Evolutionary conservation across 2,329 filamentous ascomycete species (phyloP), one percentile per base, ranked within the genome.

Genomic region (Penicillium verrucosum): DNA sequence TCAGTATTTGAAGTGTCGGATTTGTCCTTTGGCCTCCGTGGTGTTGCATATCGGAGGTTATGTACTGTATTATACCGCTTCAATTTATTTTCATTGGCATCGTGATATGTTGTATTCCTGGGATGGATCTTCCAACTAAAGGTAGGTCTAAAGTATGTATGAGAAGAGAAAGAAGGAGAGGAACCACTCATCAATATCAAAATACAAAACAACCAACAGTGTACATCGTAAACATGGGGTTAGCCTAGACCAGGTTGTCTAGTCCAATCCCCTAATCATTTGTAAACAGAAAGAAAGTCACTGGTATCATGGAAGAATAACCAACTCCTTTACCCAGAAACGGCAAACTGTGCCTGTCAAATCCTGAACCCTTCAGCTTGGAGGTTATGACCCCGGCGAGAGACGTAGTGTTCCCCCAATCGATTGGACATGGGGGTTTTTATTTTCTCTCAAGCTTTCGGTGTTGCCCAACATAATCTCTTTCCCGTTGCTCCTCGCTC

Each of bases 221-320:
- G 57, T 59, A 61, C 59, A 59, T 52, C 58, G 16, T 52, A 51
- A 57, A 56, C 40, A 38, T 23, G 18, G 36, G 36, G 23, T 27
- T 48, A 41, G 52, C 38, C 49, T 42, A 51, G 59, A 58, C 52
- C 21, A 23, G 11, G 9, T 16, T 34, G 43, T 58, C 48, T 44
- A 57, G 30, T 42, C 36, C 47, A 51, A 58, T 54, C 30, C 53
- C 51, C 44, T 56, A 45, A 61, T 60, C 45, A 58, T 43, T 58
- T 56, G 62, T 38, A 63, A 60, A 62, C 53, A 50, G 57, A 60
- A 59, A 63, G 61, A 56, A 62, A 60, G 59, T 62, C 37, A 65
- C 61, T 63, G 63, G 62, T 65, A 65, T 65, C 63, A 65, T 42
- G 51, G 57, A 64, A 63, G 59, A 65, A 62, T 60, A 62, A 61